phyloP scores from a whole-genome alignment of 163 green algal genomes.

The Coccomyxa subellipsoidea region DNA sequence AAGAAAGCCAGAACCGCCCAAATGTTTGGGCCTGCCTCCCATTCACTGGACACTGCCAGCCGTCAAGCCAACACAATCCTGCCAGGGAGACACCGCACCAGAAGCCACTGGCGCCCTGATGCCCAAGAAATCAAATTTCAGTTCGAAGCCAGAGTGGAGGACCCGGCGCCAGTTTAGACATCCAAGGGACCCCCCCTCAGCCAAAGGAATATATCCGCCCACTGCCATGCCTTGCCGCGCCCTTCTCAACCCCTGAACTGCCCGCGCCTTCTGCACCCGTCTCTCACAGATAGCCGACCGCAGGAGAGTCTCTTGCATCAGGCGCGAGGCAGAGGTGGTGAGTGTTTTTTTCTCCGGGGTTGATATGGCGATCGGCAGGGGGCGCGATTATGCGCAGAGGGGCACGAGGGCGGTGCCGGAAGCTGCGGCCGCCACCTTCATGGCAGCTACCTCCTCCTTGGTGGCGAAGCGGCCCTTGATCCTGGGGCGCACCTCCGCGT shows the following conservation, averaged over 20 bases:
- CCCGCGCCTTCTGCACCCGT: no score
- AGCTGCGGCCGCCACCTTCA: conserved; percentile 20
- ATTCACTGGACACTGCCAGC: no score
- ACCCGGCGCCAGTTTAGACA: neutral
- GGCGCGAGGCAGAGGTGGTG: no score
- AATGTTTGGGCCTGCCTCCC: neutral
- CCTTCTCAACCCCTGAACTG: no score
- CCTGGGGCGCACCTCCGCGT: conserved; percentile 87
- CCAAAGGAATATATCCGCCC: neutral
- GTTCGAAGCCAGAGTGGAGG: neutral
- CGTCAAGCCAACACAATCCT: no score
- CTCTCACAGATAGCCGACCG: no score
- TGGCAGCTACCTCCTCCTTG: conserved; percentile 72
- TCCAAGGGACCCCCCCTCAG: neutral
- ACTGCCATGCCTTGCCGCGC: neutral
- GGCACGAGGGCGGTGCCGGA: neutral
- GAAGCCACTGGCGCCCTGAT: no score
- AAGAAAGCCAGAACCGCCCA: neutral
- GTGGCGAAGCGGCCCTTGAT: conserved; percentile 93
- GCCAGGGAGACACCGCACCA: no score
- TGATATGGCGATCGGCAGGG: no score
- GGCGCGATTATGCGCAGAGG: neutral
- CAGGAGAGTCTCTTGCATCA: no score
- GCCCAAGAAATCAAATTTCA: neutral
- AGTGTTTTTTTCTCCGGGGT: neutral